Base-by-base conservation (phyloP, 1,284 basidiomycete species). In the Leucoagaricus sp. region DNA sequence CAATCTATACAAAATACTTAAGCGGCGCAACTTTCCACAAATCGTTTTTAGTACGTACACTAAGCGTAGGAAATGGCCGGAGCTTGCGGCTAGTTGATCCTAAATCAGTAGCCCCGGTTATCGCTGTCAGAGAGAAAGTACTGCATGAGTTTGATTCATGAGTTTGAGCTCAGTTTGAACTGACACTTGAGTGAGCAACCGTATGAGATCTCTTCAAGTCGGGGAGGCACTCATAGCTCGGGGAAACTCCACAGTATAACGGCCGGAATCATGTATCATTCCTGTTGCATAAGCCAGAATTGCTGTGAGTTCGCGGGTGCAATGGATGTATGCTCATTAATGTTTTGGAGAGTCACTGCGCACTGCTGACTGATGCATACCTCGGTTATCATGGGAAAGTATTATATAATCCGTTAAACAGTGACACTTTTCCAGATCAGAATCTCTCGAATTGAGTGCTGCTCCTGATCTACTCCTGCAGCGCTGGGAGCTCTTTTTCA, bases 11-110 rank as follows among this genome's bases (percentile, higher is more conserved):
- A 46, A 17, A 55, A 48, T 38, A 4, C 38, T 25, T 50, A 59
- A 59, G 58, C 58, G 58, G 53, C 54, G 53, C 49, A 59, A 49
- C 13, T 34, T 34, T 19, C 33, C 19, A 42, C 40, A 36, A 55
- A 40, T 6, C 13, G 38, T 28, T 36, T 54, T 55, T 28, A 47
- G 29, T 41, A 31, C 33, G 17, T 40, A 42, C 44, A 48, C 17
- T 56, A 29, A 49, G 31, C 49, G 34, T 15, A 56, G 45, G 49
- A 58, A 44, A 46, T 40, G 23, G n/a, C 52, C 52, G 52, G 52
- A 55, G 19, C 47, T 53, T 49, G 36, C 17, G 36, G 44, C 50
- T 28, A 38, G 31, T 15, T 53, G 51, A 58, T 58, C 47, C 55
- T 42, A 19, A 46, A 56, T 46, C 55, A 57, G 26, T 36, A 49